Evolutionary conservation across 139 green algal genomes (phyloP), one percentile per base, ranked within the genome.

Genomic region (Chlorella sp.): DNA sequence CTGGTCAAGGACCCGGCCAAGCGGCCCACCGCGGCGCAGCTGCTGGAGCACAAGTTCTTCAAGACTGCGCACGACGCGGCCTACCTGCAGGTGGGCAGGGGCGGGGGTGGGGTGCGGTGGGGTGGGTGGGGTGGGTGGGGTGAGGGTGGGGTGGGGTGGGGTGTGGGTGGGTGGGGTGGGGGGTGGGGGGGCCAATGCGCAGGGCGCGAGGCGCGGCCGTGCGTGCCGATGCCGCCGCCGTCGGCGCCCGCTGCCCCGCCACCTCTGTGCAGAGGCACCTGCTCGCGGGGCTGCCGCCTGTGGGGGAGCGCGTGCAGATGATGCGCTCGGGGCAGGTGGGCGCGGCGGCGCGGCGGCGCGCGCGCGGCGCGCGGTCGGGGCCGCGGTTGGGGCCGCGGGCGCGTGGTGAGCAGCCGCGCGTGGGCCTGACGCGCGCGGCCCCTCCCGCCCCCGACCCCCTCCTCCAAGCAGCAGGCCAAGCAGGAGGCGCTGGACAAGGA

Each of bases 31-130:
- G 95, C 96, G 2, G 81, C 90, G 1, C 92, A 98, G 76, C 90
- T 99, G 70, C 86, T 99, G 63, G 93, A 99, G 72, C 92, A 98
- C 85, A 95, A 93, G 83, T 99, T 99, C 79, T 98, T 99, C 87
- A 99, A 98, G 84, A 87, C 82, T 7, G 87, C 88, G 3, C 87
- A 90, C 38, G 93, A 95, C 60, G 59, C 80, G 14, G 82, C 91
- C 63, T 98, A 92, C 87, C 68, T 99, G 61, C 73, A n/a, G n/a
- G n/a, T n/a, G n/a, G n/a, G n/a, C n/a, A n/a, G n/a, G n/a, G n/a
- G n/a, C n/a, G n/a, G n/a, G n/a, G n/a, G n/a, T n/a, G n/a, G n/a
- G n/a, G n/a, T n/a, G n/a, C n/a, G n/a, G n/a, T n/a, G n/a, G n/a
- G n/a, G n/a, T n/a, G n/a, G n/a, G n/a, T n/a, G n/a, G n/a, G n/a